Evolutionary conservation across 2,329 filamentous ascomycete species (phyloP).

Genomic region (Talaromyces piceae): DNA sequence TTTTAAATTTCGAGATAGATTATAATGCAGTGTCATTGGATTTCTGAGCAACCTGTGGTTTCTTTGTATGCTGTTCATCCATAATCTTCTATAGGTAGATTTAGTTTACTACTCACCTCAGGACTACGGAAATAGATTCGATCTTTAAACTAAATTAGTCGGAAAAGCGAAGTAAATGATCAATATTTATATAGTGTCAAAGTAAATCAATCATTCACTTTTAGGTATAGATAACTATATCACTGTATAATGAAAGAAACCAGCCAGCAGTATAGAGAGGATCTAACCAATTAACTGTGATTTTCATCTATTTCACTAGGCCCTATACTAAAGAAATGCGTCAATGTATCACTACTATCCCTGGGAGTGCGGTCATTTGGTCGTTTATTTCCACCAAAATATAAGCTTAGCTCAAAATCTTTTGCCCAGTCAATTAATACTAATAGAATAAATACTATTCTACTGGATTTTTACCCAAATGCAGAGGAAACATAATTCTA

Average conservation of each 20-base stretch:
- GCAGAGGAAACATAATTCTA: not conserved
- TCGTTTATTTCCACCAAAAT: not conserved
- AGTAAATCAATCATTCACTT: not conserved
- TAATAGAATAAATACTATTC: not conserved
- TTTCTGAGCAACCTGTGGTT: not conserved
- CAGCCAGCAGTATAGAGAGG: not conserved
- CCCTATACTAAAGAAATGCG: not conserved
- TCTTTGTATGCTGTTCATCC: not conserved
- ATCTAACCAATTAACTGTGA: not conserved
- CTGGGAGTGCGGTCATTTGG: not conserved
- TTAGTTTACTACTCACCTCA: not conserved
- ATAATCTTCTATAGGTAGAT: not conserved
- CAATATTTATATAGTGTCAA: not conserved
- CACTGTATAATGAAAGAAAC: not conserved
- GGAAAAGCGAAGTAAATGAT: not conserved
- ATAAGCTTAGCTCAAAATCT: not conserved
- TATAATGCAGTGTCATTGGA: not conserved
- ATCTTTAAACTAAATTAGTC: not conserved
- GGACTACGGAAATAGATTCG: not conserved
- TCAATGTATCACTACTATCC: not conserved
- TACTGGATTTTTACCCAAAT: not conserved
- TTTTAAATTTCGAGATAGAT: conserved; percentile 5
- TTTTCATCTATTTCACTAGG: not conserved
- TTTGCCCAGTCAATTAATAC: not conserved
- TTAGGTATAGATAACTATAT: not conserved